Percentiles rank a stretch among this genome's conserved stretches.
Evolutionary conservation across 768 basidiomycete genomes (phyloP).

Genomic region (Serendipita sp.): DNA sequence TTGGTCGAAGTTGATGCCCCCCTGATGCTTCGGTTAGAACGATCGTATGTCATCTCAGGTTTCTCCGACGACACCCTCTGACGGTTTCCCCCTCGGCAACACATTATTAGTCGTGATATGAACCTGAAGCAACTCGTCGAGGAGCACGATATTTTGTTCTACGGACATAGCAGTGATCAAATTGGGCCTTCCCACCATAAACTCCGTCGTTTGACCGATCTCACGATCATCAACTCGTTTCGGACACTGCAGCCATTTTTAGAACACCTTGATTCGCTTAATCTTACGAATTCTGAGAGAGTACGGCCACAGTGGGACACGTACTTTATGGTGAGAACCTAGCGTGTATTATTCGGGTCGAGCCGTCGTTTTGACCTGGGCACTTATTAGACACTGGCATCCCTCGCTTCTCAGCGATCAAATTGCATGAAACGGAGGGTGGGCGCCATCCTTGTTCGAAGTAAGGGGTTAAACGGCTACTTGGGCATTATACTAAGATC

Average conservation of each 20-base stretch:
- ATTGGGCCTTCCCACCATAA: slow-evolving; percentile 15
- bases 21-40: slow-evolving; percentile 46
- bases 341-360: no score
- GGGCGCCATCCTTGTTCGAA: slow-evolving; percentile 81
- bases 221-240: slow-evolving; percentile 55
- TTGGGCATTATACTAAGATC: slow-evolving; percentile 21
- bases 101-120: not conserved
- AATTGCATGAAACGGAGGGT: slow-evolving; percentile 98
- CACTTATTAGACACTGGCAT: slow-evolving; percentile 83
- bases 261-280: slow-evolving; percentile 45
- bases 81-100: slow-evolving; percentile 5
- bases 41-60: slow-evolving; percentile 24
- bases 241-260: slow-evolving; percentile 36
- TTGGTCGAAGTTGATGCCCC: slow-evolving; percentile 76
- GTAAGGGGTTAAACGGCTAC: slow-evolving; percentile 23
- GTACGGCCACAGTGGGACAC: slow-evolving; percentile 86
- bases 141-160: slow-evolving; percentile 53
- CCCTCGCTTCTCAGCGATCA: slow-evolving; percentile 73
- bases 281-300: slow-evolving; percentile 57
- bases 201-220: slow-evolving; percentile 36
- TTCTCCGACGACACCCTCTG: slow-evolving; percentile 8
- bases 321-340: slow-evolving; percentile 75
- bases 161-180: slow-evolving; percentile 26
- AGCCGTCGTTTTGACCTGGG: no score
- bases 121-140: slow-evolving; percentile 56